These are phyloP conservation scores for Populus hybrid DNA, from an alignment of 441 rosid genomes.

Conservation along the genomic window DNA sequence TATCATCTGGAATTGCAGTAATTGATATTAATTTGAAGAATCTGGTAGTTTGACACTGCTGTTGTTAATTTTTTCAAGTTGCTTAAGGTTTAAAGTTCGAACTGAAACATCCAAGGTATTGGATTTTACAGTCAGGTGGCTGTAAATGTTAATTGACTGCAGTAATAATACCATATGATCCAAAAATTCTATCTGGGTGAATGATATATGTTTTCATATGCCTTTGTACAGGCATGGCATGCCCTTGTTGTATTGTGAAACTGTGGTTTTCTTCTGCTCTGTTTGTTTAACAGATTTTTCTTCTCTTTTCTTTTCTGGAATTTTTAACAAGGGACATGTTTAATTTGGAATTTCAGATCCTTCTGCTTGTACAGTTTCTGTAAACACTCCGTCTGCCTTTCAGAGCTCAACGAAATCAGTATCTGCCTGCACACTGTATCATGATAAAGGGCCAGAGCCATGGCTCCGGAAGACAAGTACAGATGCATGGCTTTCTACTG, in stretches of 20 bases:
- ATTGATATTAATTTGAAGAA: neutral
- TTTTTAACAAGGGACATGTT: slow-evolving; percentile 27
- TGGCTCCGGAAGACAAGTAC: slow-evolving; percentile 96
- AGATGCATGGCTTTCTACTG: slow-evolving; percentile 98
- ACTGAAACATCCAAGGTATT: neutral
- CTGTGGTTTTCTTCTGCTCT: neutral
- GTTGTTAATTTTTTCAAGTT: neutral
- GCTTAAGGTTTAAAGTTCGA: neutral
- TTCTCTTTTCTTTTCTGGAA: neutral
- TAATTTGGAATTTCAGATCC: slow-evolving; percentile 64
- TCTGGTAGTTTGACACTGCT: neutral
- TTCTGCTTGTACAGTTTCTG: slow-evolving; percentile 75
- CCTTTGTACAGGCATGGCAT: neutral
- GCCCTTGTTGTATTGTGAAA: neutral
- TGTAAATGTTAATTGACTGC: neutral
- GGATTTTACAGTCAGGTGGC: neutral
- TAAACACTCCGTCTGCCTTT: slow-evolving; percentile 63
- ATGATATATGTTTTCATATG: neutral
- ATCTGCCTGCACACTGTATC: slow-evolving; percentile 89
- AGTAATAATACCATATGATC: neutral
- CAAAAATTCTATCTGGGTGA: neutral
- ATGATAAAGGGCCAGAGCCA: slow-evolving; percentile 94
- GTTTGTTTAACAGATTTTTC: neutral
- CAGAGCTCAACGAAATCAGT: slow-evolving; percentile 61
- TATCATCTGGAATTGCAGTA: neutral